Conservation (phyloP, 2,329 filamentous ascomycete species). For the Hypoxylon sp. region DNA sequence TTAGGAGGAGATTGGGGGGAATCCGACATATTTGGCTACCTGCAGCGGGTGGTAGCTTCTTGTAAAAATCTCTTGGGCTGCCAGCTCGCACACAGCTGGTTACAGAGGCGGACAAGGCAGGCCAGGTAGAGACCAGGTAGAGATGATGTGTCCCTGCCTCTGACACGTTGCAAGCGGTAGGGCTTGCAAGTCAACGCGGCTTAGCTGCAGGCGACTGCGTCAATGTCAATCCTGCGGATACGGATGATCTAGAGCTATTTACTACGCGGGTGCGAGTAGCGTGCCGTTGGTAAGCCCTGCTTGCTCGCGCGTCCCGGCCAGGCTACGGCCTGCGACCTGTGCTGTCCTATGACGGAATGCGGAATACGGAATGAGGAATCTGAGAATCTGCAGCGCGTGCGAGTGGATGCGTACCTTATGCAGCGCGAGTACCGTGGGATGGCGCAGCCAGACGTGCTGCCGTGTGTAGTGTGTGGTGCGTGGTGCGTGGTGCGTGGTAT, state of each 20-base stretch:
- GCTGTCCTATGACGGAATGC: neutral
- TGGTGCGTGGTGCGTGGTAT: neutral
- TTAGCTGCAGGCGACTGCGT: slow-evolving; percentile 63
- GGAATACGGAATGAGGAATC: slow-evolving; percentile 45
- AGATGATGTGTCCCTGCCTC: slow-evolving; percentile 66
- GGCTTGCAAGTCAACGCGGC: slow-evolving; percentile 60
- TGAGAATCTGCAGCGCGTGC: slow-evolving; percentile 45
- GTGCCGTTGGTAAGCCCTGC: slow-evolving; percentile 47
- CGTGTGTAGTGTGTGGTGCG: slow-evolving; percentile 13
- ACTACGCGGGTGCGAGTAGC: slow-evolving; percentile 34
- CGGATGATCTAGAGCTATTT: slow-evolving; percentile 38
- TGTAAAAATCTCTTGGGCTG: slow-evolving; percentile 64
- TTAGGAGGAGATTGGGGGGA: slow-evolving; percentile 86
- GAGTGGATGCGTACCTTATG: slow-evolving; percentile 15
- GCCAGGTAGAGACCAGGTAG: slow-evolving; percentile 55
- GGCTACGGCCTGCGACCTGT: too few species aligned
- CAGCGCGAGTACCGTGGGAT: slow-evolving; percentile 14
- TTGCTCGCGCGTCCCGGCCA: slow-evolving; percentile 40
- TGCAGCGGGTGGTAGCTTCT: slow-evolving; percentile 70
- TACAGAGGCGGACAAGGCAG: slow-evolving; percentile 42
- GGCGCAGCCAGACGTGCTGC: slow-evolving; percentile 23
- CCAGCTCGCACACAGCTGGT: slow-evolving; percentile 65
- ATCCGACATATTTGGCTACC: slow-evolving; percentile 90
- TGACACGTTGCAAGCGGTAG: slow-evolving; percentile 67
- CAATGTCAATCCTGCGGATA: too few species aligned